Evolutionary conservation across 2,329 filamentous ascomycete genomes (phyloP).

Genomic region (Xylariaceae sp.): DNA sequence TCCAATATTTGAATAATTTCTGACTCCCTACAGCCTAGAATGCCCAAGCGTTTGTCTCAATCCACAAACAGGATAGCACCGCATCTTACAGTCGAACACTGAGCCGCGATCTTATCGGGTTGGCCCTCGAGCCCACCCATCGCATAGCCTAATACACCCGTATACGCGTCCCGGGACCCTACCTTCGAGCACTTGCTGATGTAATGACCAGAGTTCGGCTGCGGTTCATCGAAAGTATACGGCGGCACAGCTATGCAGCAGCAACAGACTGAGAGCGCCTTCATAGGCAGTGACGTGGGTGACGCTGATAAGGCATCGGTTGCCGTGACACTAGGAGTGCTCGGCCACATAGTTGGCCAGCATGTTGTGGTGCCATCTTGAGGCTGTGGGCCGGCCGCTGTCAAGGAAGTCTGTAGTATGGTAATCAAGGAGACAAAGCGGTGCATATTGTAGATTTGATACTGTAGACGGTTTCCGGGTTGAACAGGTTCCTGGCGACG

Average conservation of each 20-base stretch:
- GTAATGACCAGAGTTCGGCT: neutral
- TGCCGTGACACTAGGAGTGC: neutral
- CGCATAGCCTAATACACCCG: constrained; percentile 1
- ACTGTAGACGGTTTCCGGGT: no score
- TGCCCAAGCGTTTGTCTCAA: neutral
- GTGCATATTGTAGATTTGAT: neutral
- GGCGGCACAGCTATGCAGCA: neutral
- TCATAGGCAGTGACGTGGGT: neutral
- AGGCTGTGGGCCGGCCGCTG: neutral
- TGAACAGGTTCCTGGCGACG: no score
- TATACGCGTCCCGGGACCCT: constrained; percentile 8
- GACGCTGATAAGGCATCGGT: neutral
- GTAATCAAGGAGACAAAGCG: neutral
- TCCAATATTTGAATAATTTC: no score
- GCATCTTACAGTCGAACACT: constrained; percentile 9
- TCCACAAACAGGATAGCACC: constrained; percentile 14
- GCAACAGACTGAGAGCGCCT: constrained; percentile 12
- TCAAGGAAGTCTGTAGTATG: neutral
- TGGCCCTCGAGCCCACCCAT: constrained; percentile 3
- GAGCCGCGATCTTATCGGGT: neutral
- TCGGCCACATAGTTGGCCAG: neutral
- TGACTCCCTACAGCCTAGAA: no score
- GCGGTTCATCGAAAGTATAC: neutral
- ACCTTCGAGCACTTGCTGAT: constrained; percentile 9
- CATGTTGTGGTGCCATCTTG: constrained; percentile 7